Evolutionary conservation across 371 early-diverging fungal genomes (phyloP), one percentile per base, ranked within the genome.

Genomic region (Mucor indicus): DNA sequence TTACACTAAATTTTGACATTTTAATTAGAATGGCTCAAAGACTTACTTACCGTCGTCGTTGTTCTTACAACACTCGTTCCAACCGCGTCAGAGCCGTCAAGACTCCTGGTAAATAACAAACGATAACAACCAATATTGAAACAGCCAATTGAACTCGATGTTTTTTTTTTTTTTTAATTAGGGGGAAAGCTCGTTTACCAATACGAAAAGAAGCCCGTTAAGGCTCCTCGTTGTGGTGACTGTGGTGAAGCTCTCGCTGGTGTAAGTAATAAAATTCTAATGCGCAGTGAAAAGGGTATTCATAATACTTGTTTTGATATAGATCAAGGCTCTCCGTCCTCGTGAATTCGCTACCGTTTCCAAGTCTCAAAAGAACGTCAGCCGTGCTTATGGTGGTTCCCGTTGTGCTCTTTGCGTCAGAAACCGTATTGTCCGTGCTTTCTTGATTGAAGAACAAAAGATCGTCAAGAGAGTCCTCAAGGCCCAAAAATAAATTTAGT

Each of bases 391-490:
- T 75, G 98, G 98, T 80, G 97, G 97, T 50, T 89, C 88, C 60
- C 92, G 94, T 57, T 97, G 96, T 80, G 84, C 83, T 59, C 66
- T 71, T 75, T 96, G 97, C 80, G 97, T 97, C 50, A 89, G 96
- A 70, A 82, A 82, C 70, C 89, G 93, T 60, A 94, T 98, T 79
- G 91, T 98, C 63, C 94, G 98, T 62, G 95, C 97, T 64, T 98
- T 98, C 91, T 84, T 98, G 69, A 91, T 98, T 57, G 98, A 98
- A 83, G 98, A 98, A 83, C 97, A 96, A 83, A 96, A 96, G 92
- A 96, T 98, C 65, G 96, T 96, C 76, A 96, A 96, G 92, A 92
- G 89, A 79, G 93, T 95, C 60, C 80, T 95, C 67, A 95, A 95
- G 87, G 75, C 85, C 50, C 88, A 90, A 48, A 54, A 60, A 48